Evolutionary conservation across 768 basidiomycete species (phyloP).

Genomic region (Sistotremastrum niveocremeum): DNA sequence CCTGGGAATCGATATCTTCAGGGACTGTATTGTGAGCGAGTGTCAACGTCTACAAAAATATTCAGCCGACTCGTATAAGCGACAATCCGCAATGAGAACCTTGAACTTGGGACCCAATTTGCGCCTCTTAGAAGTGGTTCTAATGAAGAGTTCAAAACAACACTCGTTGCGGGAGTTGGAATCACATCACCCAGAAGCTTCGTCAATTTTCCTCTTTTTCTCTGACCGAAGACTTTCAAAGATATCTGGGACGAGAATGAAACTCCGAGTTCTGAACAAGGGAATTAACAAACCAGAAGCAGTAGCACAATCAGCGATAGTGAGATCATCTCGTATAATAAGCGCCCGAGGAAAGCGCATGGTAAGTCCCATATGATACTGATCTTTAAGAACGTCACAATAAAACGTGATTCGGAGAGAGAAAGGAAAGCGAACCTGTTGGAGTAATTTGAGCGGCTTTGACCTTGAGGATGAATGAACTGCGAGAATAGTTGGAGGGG

Average conservation of each 20-base stretch:
- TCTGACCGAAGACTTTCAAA: constrained; percentile 47
- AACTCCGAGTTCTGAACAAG: neutral
- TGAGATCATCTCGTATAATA: constrained; percentile 66
- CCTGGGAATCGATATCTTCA: too few relatives aligned
- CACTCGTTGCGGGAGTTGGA: too few relatives aligned
- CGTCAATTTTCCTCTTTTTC: constrained; percentile 66
- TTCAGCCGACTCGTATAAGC: too few relatives aligned
- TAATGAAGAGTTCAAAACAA: too few relatives aligned
- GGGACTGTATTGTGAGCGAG: too few relatives aligned
- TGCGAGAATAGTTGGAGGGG: constrained; percentile 17
- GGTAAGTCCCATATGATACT: constrained; percentile 75
- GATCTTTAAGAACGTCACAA: constrained; percentile 31
- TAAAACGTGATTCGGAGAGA: neutral
- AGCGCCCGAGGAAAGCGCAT: constrained; percentile 91
- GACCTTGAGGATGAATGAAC: constrained; percentile 86
- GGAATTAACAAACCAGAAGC: constrained; percentile 34
- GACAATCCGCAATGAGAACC: too few relatives aligned
- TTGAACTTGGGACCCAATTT: neutral
- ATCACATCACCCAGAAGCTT: constrained; percentile 32
- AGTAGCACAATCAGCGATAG: constrained; percentile 56
- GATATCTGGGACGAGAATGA: constrained; percentile 27
- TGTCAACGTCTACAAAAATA: too few relatives aligned
- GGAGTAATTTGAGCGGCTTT: constrained; percentile 86
- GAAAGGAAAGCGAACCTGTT: constrained; percentile 35
- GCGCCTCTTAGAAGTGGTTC: neutral